phyloP scores from a whole-genome alignment of 768 basidiomycete genomes.

The Agaricus blazei region DNA sequence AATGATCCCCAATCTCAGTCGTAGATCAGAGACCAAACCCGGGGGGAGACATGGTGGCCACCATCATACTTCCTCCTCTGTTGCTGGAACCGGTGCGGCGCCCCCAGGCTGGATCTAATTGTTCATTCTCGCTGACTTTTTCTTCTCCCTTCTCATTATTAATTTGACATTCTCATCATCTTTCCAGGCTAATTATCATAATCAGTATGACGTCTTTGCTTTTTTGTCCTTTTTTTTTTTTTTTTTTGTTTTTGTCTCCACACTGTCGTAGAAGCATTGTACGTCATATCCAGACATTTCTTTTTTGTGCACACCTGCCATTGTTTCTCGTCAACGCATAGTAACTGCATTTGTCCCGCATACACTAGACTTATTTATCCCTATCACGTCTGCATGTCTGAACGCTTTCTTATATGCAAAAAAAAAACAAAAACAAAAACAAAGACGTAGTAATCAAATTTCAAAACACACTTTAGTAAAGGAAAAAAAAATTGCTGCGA shows the following conservation, averaged over 20 bases:
- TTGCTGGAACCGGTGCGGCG: constrained; percentile 2
- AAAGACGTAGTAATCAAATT: too few species aligned
- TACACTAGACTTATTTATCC: too few species aligned
- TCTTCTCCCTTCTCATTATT: too few species aligned
- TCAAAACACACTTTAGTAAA: neutral
- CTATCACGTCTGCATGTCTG: too few species aligned
- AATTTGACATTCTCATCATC: neutral
- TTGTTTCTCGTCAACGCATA: too few species aligned
- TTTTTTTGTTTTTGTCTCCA: neutral
- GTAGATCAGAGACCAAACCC: neutral
- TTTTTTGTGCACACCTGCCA: too few species aligned
- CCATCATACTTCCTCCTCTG: constrained; percentile 1
- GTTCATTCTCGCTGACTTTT: neutral
- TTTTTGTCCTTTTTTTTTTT: too few species aligned
- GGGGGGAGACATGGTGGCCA: neutral
- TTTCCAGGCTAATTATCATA: neutral
- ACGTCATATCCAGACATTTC: too few species aligned
- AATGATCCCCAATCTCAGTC: neutral
- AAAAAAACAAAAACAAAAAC: too few species aligned
- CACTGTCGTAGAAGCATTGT: neutral
- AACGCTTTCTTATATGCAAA: too few species aligned
- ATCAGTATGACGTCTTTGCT: too few species aligned
- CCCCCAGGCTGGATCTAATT: constrained; percentile 22
- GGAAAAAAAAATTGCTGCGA: neutral
- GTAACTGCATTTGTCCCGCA: too few species aligned